Conservation (phyloP, 2,329 filamentous ascomycete species). For the Aspergillus caelatus region DNA sequence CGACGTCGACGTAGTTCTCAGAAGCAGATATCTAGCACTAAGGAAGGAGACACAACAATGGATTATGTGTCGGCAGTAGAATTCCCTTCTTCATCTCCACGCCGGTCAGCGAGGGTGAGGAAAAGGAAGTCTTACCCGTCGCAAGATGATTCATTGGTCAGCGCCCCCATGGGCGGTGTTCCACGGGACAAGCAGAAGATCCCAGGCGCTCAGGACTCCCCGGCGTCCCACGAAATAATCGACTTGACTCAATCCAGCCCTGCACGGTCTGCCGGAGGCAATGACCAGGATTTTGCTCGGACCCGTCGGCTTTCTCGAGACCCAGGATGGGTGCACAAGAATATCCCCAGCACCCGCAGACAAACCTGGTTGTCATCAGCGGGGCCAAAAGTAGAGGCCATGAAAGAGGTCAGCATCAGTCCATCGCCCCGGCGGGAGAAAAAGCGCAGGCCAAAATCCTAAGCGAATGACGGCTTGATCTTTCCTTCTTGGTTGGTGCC, state of each 20-base stretch:
- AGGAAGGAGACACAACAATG: conserved; percentile 8
- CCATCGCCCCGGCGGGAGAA: conserved; percentile 16
- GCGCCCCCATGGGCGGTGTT: conserved; percentile 14
- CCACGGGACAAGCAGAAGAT: not conserved
- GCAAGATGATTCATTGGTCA: conserved; percentile 16
- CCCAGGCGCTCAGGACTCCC: conserved; percentile 3
- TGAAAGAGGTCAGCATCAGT: conserved; percentile 26
- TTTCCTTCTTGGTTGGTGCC: not conserved
- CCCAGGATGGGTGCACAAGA: conserved; percentile 34
- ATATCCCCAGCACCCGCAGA: conserved; percentile 17
- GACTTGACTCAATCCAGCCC: conserved; percentile 45
- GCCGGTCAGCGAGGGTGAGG: not conserved
- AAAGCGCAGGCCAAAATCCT: not conserved
- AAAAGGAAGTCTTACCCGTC: conserved; percentile 1
- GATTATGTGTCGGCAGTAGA: conserved; percentile 10
- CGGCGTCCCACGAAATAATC: conserved; percentile 27
- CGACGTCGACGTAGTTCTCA: conserved; percentile 10
- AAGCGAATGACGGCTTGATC: not conserved
- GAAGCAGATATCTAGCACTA: conserved; percentile 1
- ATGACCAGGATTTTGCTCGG: conserved; percentile 33
- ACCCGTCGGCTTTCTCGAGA: conserved; percentile 32
- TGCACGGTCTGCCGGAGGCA: conserved; percentile 27
- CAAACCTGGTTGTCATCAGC: conserved; percentile 26
- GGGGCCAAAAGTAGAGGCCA: conserved; percentile 15
- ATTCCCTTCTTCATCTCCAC: conserved; percentile 14